These are phyloP conservation scores for Setaria viridis DNA, from an alignment of 202 grass and related monocot genomes.

Conservation along the genomic window DNA sequence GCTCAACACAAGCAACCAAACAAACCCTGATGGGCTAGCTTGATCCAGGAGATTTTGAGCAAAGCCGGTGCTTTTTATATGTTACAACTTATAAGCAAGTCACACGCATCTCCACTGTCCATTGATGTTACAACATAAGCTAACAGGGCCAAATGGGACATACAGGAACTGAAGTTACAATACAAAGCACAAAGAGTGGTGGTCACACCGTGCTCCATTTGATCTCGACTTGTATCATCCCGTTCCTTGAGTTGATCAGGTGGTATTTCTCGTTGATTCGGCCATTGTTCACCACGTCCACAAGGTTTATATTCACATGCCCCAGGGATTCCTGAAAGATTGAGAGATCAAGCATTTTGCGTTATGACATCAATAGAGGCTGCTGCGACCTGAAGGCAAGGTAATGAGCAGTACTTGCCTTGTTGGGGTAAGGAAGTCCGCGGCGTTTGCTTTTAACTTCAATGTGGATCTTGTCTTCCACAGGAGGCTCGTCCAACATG, in stretches of 20 bases:
- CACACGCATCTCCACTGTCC: neutral
- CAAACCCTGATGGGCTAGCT: neutral
- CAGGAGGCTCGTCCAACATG: slow-evolving; percentile 68
- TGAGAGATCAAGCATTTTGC: neutral
- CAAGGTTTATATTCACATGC: slow-evolving; percentile 71
- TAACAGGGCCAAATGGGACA: neutral
- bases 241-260: slow-evolving; percentile 90
- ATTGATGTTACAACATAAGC: slow-evolving; percentile 8
- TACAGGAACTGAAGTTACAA: neutral
- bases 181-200: neutral
- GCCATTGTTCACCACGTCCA: slow-evolving; percentile 81
- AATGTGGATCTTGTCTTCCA: slow-evolving; percentile 69
- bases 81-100: neutral
- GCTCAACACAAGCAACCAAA: neutral
- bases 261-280: slow-evolving; percentile 89
- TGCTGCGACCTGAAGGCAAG: neutral
- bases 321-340: slow-evolving; percentile 79
- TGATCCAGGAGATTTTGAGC: neutral
- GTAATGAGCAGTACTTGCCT: slow-evolving; percentile 42
- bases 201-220: slow-evolving; percentile 74
- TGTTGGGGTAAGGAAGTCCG: slow-evolving; percentile 44
- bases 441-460: slow-evolving; percentile 68
- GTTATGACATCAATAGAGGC: neutral
- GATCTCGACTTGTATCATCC: slow-evolving; percentile 71
- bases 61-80: neutral